Conservation (phyloP, 148 eudicot genomes). For the Silene uniflora region DNA sequence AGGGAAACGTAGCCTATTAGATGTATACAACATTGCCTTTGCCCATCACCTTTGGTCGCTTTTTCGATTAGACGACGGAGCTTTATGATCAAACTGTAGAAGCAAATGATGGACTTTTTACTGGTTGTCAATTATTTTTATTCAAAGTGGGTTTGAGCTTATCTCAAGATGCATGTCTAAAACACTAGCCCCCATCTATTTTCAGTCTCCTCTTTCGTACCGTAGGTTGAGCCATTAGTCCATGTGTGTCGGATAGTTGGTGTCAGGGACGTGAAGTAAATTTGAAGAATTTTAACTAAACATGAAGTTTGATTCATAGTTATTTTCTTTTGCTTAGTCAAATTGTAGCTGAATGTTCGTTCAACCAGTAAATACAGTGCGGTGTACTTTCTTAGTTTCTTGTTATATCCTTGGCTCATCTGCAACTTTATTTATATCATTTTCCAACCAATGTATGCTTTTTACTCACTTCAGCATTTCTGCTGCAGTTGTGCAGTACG, state of each 20-base stretch:
- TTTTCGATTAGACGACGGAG: not conserved
- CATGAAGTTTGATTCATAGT: too few species aligned
- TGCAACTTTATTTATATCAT: not conserved
- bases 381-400: not conserved
- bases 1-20: not conserved
- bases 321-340: not conserved
- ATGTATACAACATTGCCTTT: too few species aligned
- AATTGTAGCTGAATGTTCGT: not conserved
- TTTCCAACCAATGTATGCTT: not conserved
- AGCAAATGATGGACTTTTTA: conserved; percentile 2
- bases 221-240: too few species aligned
- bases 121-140: not conserved
- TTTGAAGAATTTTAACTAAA: too few species aligned
- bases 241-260: not conserved
- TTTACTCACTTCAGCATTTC: not conserved
- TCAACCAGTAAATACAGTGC: not conserved
- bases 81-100: too few species aligned
- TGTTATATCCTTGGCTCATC: not conserved
- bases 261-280: too few species aligned
- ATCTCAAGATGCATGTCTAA: not conserved
- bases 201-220: too few species aligned
- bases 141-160: not conserved
- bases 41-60: not conserved
- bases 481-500: conserved; percentile 40
- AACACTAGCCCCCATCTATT: not conserved